Conservation (phyloP, 768 basidiomycete genomes). For the Agaricus blazei region DNA sequence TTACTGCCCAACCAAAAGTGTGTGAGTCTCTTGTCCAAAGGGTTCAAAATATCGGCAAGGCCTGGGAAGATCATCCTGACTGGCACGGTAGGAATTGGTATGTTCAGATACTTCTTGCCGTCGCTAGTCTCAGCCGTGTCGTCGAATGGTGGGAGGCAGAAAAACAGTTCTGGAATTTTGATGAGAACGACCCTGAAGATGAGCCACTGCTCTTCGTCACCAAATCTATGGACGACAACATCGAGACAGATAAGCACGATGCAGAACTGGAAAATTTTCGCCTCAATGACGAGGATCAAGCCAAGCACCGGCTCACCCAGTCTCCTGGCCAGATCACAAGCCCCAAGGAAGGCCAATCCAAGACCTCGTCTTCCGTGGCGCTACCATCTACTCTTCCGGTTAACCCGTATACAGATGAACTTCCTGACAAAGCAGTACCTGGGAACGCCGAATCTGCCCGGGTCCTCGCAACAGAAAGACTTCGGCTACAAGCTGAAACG, state of each 20-base stretch:
- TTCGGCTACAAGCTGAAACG: conserved; percentile 87
- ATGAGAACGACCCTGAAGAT: conserved; percentile 85
- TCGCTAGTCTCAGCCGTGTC: conserved; percentile 93
- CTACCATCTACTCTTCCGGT: conserved; percentile 25
- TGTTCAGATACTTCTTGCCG: conserved; percentile 91
- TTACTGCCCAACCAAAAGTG: conserved; percentile 79
- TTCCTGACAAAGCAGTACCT: conserved; percentile 46
- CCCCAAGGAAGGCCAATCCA: conserved; percentile 54
- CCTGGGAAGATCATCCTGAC: conserved; percentile 97
- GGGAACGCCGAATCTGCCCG: conserved; percentile 68
- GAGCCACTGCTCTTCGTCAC: conserved; percentile 92
- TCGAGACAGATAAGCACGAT: conserved; percentile 31
- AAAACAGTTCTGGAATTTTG: conserved; percentile 99
- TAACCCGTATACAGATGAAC: conserved; percentile 29
- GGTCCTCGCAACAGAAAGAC: conserved; percentile 81
- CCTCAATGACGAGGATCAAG: conserved; percentile 50
- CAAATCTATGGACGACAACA: conserved; percentile 71
- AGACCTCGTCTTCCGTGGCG: conserved; percentile 29
- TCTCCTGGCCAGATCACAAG: conserved; percentile 47
- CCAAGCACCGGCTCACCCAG: conserved; percentile 41
- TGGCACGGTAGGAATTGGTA: conserved; percentile 99
- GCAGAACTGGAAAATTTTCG: conserved; percentile 39
- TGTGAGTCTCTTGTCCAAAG: conserved; percentile 87
- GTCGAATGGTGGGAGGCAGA: conserved; percentile 99
- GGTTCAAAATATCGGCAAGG: conserved; percentile 86